Base-by-base conservation (phyloP, 2,329 filamentous ascomycete genomes). In the Lasiodiplodia sp. region DNA sequence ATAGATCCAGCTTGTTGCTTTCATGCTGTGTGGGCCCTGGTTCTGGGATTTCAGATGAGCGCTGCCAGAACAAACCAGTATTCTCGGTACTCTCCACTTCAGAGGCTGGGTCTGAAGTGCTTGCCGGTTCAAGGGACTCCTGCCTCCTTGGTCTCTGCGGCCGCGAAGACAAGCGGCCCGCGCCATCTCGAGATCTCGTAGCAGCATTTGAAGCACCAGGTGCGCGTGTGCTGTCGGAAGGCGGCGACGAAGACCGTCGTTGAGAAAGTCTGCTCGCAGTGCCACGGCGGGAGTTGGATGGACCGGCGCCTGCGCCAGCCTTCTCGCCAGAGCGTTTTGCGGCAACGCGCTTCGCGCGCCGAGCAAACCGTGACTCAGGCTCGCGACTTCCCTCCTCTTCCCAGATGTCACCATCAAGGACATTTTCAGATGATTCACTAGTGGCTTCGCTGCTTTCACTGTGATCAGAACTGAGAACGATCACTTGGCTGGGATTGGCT, bases 341-440 rank as follows among this genome's bases (percentile, higher is more conserved):
- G 18, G 44, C 37, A 21, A 14, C 66, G 1, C 57, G 66, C 18
- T n/a, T 40, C n/a, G 51, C 21, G 10, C 56, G 56, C 55, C 66
- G 52, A 16, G 66, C 56, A 25, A 57, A 11, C 8, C 57, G 66
- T 4, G 56, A 63, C 14, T 62, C 14, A n/a, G 66, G 62, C 34
- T 34, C 25, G 5, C 66, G 47, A 14, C 82, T 83, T 18, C 82
- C 83, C 71, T 84, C 82, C 68, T 83, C 82, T 73, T 82, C 78
- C 83, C 83, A 85, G 25, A 85, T 78, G 66, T 85, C 83, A 21
- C 75, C 76, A 38, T 74, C 75, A 21, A 75, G 73, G 23, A 75
- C 72, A 21, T 72, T 55, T n/a, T 38, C 58, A 3, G 67, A 47
- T 7, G 38, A 23, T 2, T 63, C 66, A 8, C 28, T n/a, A 21